Evolutionary conservation across 192 early-diverging fungal species (phyloP).

Genomic region (Dimargaris xerosporica): DNA sequence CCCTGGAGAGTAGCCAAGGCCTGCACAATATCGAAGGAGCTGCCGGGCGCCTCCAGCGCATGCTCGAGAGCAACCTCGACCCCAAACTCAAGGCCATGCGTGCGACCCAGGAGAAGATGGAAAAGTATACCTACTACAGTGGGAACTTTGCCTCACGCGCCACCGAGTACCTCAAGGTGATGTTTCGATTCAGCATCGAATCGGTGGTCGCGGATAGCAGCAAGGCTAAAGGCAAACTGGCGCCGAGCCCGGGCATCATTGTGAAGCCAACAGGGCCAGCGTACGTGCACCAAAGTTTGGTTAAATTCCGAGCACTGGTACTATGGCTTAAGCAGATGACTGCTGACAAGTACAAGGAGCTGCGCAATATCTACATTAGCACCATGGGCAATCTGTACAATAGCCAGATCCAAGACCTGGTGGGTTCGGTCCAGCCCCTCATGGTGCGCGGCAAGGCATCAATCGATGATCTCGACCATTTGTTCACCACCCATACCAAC

Average conservation of each 20-base stretch:
- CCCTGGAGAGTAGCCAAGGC: constrained; percentile 40
- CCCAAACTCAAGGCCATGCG: constrained; percentile 35
- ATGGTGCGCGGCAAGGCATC: background rate
- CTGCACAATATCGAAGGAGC: constrained; percentile 44
- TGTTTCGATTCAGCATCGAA: constrained; percentile 48
- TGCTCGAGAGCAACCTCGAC: constrained; percentile 39
- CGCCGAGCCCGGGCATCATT: constrained; percentile 22
- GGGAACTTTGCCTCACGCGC: constrained; percentile 45
- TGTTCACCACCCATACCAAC: constrained; percentile 1
- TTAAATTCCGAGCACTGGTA: constrained; percentile 47
- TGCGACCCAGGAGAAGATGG: constrained; percentile 44
- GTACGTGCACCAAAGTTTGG: constrained; percentile 40
- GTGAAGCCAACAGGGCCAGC: constrained; percentile 36
- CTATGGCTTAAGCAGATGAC: constrained; percentile 65
- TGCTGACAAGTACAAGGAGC: constrained; percentile 46
- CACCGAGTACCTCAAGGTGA: constrained; percentile 44
- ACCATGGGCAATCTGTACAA: constrained; percentile 4
- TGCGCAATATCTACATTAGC: constrained; percentile 29
- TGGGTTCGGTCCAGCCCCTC: constrained; percentile 1
- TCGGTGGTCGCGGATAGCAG: constrained; percentile 32
- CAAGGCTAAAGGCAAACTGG: constrained; percentile 18
- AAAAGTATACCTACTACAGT: constrained; percentile 46
- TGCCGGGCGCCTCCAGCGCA: constrained; percentile 49
- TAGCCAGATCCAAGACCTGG: constrained; percentile 3
- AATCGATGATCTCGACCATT: constrained; percentile 3